Percentiles rank a stretch among this genome's conserved stretches.
These are phyloP conservation scores for Galerina marginata DNA, from an alignment of 768 basidiomycete genomes.

Conservation along the genomic window DNA sequence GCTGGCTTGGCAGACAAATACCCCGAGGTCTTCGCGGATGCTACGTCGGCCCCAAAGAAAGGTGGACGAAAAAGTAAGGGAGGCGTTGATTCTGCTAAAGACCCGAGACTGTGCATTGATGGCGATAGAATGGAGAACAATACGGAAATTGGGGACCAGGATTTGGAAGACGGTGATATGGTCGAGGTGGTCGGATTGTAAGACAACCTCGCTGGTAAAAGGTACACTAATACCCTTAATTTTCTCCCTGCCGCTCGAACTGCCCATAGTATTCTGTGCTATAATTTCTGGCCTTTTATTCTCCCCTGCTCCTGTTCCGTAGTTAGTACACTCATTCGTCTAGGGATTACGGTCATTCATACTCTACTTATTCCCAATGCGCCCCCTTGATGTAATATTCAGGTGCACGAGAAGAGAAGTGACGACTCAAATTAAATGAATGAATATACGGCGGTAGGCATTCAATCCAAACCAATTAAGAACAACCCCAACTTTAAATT, in stretches of 20 bases:
- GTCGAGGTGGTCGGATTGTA: slow-evolving; percentile 74
- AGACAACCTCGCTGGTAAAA: slow-evolving; percentile 1
- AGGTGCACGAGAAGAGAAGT: too few relatives aligned
- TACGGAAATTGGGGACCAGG: slow-evolving; percentile 65
- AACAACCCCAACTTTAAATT: too few relatives aligned
- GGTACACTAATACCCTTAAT: not conserved
- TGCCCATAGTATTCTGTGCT: too few relatives aligned
- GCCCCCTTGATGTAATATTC: too few relatives aligned
- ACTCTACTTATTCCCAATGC: too few relatives aligned
- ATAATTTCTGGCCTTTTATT: too few relatives aligned
- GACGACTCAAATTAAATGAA: too few relatives aligned
- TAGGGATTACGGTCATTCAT: too few relatives aligned
- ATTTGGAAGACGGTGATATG: slow-evolving; percentile 81
- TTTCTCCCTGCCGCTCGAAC: not conserved
- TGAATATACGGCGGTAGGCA: too few relatives aligned
- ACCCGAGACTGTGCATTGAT: slow-evolving; percentile 65
- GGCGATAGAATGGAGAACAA: slow-evolving; percentile 72
- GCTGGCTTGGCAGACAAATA: slow-evolving; percentile 65
- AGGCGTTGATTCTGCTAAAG: slow-evolving; percentile 36
- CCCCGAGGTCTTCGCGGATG: slow-evolving; percentile 35
- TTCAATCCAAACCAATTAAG: too few relatives aligned
- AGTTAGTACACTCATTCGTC: too few relatives aligned
- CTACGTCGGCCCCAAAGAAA: slow-evolving; percentile 7
- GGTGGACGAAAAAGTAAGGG: slow-evolving; percentile 35
- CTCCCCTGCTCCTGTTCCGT: too few relatives aligned